phyloP scores from a whole-genome alignment of 106 monocot species.

The Hemerocallis citrina region DNA sequence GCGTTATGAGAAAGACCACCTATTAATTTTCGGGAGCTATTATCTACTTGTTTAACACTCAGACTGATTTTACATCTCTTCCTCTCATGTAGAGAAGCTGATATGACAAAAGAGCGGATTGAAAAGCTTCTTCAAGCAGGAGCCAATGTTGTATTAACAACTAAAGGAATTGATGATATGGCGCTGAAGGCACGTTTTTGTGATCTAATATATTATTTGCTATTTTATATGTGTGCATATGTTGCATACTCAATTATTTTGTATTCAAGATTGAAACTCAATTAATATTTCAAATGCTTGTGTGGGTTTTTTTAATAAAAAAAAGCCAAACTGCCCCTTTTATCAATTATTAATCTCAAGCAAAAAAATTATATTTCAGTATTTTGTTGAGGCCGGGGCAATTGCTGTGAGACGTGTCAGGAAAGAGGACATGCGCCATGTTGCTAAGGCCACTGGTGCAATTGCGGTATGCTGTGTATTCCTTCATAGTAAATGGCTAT shows the following conservation, averaged over 20 bases:
- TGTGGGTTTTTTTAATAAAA: too few relatives aligned
- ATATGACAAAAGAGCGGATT: conserved; percentile 95
- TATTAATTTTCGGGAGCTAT: neutral
- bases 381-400: conserved; percentile 95
- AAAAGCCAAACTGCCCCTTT: too few relatives aligned
- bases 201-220: neutral
- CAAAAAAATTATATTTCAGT: conserved; percentile 56
- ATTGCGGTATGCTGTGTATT: conserved; percentile 54
- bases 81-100: conserved; percentile 67
- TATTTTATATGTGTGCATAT: too few relatives aligned
- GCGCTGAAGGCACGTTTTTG: conserved; percentile 65
- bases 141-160: conserved; percentile 89
- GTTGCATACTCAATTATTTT: too few relatives aligned
- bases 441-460: conserved; percentile 97
- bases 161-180: conserved; percentile 99
- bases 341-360: too few relatives aligned
- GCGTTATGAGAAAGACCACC: too few relatives aligned
- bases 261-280: too few relatives aligned
- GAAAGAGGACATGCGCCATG: conserved; percentile 94
- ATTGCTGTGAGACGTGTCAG: conserved; percentile 88
- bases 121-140: conserved; percentile 92
- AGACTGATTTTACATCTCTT: conserved; percentile 2
- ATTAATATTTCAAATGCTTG: too few relatives aligned
- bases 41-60: neutral
- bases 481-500: neutral